A percentile compares a stretch with the other conserved stretches of the same genome.
Evolutionary conservation across 2,329 filamentous ascomycete species (phyloP).

Genomic region (Amauroascus niger): DNA sequence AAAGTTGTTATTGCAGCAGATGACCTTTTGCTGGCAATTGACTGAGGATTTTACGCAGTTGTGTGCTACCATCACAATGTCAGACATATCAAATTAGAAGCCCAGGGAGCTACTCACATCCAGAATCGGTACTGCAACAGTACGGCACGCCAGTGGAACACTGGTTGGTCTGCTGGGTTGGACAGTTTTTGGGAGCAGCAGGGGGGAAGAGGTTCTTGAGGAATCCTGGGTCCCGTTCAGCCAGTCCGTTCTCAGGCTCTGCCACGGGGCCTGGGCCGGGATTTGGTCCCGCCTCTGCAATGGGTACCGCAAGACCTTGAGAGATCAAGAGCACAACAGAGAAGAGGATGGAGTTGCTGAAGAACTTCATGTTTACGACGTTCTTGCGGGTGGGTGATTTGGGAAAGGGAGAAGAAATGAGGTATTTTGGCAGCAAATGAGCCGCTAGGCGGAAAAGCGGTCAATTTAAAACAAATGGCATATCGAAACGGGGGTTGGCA

Average conservation of each 20-base stretch:
- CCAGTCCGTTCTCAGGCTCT: conserved; percentile 2
- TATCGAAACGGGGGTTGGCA: neutral
- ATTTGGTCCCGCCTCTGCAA: conserved; percentile 8
- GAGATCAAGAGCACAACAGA: conserved; percentile 13
- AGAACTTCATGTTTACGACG: conserved; percentile 12
- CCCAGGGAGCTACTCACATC: conserved; percentile 4
- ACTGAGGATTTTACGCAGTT: conserved; percentile 13
- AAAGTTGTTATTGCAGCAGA: conserved; percentile 17
- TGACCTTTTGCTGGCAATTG: conserved; percentile 14
- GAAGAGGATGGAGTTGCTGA: conserved; percentile 10
- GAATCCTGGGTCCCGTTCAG: neutral
- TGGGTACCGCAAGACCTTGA: conserved; percentile 14
- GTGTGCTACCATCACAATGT: conserved; percentile 4
- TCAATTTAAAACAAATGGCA: conserved; percentile 7
- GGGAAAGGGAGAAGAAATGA: neutral
- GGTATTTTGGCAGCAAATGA: neutral
- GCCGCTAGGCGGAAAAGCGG: conserved; percentile 3
- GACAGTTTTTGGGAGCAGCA: conserved; percentile 2
- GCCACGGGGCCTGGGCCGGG: conserved; percentile 5
- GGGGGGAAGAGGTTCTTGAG: neutral
- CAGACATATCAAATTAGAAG: neutral
- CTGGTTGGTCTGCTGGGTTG: conserved; percentile 9
- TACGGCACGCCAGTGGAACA: conserved; percentile 14
- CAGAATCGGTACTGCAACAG: conserved; percentile 13
- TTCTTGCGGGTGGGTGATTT: neutral